These are phyloP conservation scores for Tetrahymena malaccensis DNA, from an alignment of 73 alveolate species.

Conservation along the genomic window DNA sequence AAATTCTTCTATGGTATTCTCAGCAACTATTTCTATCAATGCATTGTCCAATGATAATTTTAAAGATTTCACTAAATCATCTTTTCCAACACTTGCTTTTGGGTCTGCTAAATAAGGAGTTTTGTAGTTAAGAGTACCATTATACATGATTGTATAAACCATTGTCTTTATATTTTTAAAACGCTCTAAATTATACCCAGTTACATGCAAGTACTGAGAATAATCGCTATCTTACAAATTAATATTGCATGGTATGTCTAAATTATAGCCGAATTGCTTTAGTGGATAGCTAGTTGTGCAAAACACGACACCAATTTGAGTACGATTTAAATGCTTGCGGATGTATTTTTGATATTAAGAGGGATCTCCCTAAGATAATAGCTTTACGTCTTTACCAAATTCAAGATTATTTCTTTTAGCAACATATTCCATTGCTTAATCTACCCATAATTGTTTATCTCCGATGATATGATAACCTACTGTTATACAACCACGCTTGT, in stretches of 20 bases:
- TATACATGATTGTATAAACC: constrained; percentile 57
- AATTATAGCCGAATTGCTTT: neutral
- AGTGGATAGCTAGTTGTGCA: constrained; percentile 41
- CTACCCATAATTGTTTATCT: constrained; percentile 13
- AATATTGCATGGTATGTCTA: constrained; percentile 56
- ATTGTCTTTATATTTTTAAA: constrained; percentile 10
- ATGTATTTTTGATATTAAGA: constrained; percentile 26
- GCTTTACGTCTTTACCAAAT: constrained; percentile 40
- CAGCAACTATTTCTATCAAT: constrained; percentile 37
- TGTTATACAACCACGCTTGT: constrained; percentile 52
- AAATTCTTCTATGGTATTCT: constrained; percentile 4
- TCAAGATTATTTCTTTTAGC: constrained; percentile 29
- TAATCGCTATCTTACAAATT: constrained; percentile 16
- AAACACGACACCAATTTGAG: constrained; percentile 50
- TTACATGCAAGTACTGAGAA: neutral
- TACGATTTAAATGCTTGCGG: constrained; percentile 17
- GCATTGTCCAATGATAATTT: constrained; percentile 67
- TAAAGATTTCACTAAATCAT: constrained; percentile 45
- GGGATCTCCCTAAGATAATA: constrained; percentile 14
- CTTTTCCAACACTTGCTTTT: constrained; percentile 52
- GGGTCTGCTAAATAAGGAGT: constrained; percentile 50
- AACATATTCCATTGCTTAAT: constrained; percentile 37
- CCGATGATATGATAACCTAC: constrained; percentile 64
- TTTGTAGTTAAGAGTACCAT: constrained; percentile 50
- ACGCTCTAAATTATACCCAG: neutral